phyloP scores from a whole-genome alignment of 805 yeast species.

The Pachysolen tannophilus region DNA sequence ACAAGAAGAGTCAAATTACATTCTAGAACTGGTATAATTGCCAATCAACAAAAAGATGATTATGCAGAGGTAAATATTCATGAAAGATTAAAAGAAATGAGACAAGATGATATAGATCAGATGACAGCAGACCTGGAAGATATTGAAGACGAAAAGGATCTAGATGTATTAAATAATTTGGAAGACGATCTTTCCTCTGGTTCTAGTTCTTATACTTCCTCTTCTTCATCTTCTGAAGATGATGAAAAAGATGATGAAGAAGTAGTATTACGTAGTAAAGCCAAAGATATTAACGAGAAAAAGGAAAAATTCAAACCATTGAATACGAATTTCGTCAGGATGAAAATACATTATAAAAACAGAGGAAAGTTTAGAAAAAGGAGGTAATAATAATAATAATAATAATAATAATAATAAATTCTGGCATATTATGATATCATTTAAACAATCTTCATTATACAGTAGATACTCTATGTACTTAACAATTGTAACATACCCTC shows the following conservation, averaged over 20 bases:
- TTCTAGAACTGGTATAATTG: conserved; percentile 24
- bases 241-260: conserved; percentile 16
- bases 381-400: conserved; percentile 6
- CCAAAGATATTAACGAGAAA: not conserved
- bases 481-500: conserved; percentile 91
- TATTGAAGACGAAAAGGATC: conserved; percentile 15
- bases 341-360: conserved; percentile 22
- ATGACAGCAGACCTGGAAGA: conserved; percentile 14
- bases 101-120: conserved; percentile 17
- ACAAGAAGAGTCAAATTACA: conserved; percentile 43
- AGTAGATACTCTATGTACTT: conserved; percentile 31
- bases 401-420: not conserved
- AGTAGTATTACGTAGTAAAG: conserved; percentile 14
- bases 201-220: too few relatives aligned
- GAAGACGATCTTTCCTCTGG: too few relatives aligned
- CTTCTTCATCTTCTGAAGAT: conserved; percentile 19
- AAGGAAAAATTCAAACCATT: conserved; percentile 9
- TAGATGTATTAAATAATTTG: conserved; percentile 6
- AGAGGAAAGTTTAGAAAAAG: conserved; percentile 16
- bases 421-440: conserved; percentile 9
- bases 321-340: conserved; percentile 25
- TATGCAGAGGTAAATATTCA: conserved; percentile 33
- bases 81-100: conserved; percentile 28
- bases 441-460: not conserved
- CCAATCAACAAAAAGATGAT: conserved; percentile 21